Percentiles rank a stretch among this genome's conserved stretches.
phyloP scores from a whole-genome alignment of 2,329 filamentous ascomycete species.

The Arthrobotrys musiformis region DNA sequence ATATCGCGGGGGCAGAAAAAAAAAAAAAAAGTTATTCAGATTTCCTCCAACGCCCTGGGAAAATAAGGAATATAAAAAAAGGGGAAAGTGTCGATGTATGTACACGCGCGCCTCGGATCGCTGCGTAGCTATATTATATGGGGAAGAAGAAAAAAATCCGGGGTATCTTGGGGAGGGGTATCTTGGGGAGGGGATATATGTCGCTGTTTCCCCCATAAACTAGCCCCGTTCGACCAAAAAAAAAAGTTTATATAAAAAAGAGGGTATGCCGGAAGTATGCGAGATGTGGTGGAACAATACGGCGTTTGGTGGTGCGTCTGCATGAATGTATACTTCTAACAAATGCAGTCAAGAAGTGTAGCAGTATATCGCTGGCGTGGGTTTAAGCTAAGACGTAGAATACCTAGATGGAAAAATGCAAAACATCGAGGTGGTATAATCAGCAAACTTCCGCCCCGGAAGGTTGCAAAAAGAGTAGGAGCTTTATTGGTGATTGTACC shows the following conservation, averaged over 20 bases:
- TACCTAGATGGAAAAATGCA: conserved; percentile 42
- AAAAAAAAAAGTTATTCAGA: conserved; percentile 30
- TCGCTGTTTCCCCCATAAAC: conserved; percentile 31
- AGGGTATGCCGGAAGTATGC: conserved; percentile 10
- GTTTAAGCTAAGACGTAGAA: conserved; percentile 5
- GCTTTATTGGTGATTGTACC: conserved; percentile 53
- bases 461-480: conserved; percentile 19
- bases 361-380: not conserved
- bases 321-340: conserved; percentile 12
- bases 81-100: conserved; percentile 30
- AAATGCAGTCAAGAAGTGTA: conserved; percentile 6
- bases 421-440: conserved; percentile 25
- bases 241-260: not conserved
- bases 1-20: not conserved
- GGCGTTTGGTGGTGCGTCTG: not conserved
- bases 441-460: conserved; percentile 23
- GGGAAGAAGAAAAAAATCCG: conserved; percentile 9
- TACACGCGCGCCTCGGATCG: conserved; percentile 53
- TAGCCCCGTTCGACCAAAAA: conserved; percentile 7
- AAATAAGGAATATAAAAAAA: conserved; percentile 18
- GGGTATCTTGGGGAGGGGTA: conserved; percentile 3
- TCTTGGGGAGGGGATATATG: too few relatives aligned
- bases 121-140: conserved; percentile 42
- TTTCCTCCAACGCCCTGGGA: conserved; percentile 54
- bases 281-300: conserved; percentile 28